Conservation (phyloP, 2,329 filamentous ascomycete species). For the Epichloe elymi region DNA sequence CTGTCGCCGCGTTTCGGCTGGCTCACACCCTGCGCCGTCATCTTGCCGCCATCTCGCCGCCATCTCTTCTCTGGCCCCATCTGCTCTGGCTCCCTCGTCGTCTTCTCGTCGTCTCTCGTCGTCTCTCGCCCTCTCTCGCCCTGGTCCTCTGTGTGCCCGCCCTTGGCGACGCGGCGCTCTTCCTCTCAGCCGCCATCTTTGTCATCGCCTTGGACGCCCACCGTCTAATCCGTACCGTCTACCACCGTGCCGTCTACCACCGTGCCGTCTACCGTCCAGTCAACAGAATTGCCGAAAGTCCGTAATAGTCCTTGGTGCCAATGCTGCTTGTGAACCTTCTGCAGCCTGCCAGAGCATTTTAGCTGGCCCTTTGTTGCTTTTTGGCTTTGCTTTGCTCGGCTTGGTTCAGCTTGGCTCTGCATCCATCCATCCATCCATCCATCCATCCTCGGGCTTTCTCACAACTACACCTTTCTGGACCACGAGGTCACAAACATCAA, state of each 20-base stretch:
- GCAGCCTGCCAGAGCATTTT: background rate
- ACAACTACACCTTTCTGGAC: background rate
- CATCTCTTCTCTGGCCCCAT: background rate
- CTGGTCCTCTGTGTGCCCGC: background rate
- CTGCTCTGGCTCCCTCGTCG: background rate
- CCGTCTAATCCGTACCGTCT: background rate
- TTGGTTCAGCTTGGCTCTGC: background rate
- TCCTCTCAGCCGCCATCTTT: background rate
- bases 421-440: background rate
- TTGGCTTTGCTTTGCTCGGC: background rate
- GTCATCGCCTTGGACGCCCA: constrained; percentile 3
- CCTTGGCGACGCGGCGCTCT: background rate
- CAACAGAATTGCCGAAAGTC: background rate
- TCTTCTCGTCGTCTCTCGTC: too few species aligned
- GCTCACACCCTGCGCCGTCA: too few species aligned
- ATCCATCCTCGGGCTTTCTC: background rate
- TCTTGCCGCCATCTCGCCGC: too few species aligned
- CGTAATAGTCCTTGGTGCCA: background rate
- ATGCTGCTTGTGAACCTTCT: background rate
- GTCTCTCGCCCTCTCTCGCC: too few species aligned
- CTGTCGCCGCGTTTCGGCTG: too few species aligned
- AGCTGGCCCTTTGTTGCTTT: background rate
- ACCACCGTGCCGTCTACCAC: too few species aligned
- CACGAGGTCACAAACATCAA: background rate
- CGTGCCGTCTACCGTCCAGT: background rate